Base-by-base conservation (phyloP, 1,284 basidiomycete species). In the Cutaneotrichosporon sp. region DNA sequence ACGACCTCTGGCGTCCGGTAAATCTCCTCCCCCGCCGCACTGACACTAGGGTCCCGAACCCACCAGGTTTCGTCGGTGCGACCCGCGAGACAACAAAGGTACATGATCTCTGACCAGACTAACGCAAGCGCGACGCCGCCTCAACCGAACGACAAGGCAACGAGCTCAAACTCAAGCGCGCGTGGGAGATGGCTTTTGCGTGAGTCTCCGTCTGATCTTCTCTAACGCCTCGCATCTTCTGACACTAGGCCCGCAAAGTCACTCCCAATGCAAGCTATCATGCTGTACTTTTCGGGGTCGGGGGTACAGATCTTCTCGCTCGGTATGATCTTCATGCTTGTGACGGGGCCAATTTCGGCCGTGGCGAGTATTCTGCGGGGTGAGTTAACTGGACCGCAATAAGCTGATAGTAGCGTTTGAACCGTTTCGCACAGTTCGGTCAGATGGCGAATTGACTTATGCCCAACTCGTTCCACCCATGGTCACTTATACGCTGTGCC, bases 201-300 rank as follows among this genome's bases (percentile, higher is more conserved):
- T 81, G 58, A 68, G 79, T 73, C 14, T 36, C n/a, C n/a, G n/a
- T n/a, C n/a, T n/a, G n/a, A n/a, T n/a, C 34, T 2, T 5, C 0
- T n/a, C 31, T 42, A 2, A 9, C 40, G 14, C 14, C 11, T 30
- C 30, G 6, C 22, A 26, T 11, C 50, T 32, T 10, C 60, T 60
- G 31, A 42, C 42, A 9, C 11, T 64, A 82, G 79, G 1, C 92
- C 92, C 0, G 90, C 90, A 50, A 94, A 95, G 79, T 87, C 88
- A 13, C 84, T 96, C 26, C 92, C 92, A 5, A 95, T 95, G 92
- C 92, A 95, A 76, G 91, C 88, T 2, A 90, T 96, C 82, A 95
- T 96, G 92, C 84, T 96, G 51, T 96, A 95, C 85, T 94, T 96
- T 88, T 94, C 91, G 30, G 92, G 92, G 49, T 89, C 90, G 31